Evolutionary conservation across 345 rosid species (phyloP).

Genomic region (Excoecaria agallocha): DNA sequence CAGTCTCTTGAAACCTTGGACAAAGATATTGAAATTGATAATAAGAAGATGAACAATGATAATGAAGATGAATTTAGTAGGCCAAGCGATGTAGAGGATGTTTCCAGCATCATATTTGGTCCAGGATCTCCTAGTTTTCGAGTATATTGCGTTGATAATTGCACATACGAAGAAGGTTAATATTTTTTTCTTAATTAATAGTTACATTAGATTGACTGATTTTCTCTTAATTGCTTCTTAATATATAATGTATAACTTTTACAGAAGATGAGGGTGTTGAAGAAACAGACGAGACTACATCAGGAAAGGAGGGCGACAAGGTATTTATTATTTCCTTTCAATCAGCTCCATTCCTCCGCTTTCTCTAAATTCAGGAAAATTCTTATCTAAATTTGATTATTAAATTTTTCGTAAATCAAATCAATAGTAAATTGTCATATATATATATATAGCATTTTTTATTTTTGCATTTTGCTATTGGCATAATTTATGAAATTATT

Average conservation of each 20-base stretch:
- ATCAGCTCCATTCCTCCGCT: too few species aligned
- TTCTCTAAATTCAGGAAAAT: too few species aligned
- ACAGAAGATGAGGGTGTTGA: conserved; percentile 2
- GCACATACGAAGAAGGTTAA: background rate
- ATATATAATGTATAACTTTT: background rate
- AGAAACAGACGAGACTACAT: conserved; percentile 1
- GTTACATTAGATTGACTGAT: background rate
- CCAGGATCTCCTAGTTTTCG: conserved; percentile 45
- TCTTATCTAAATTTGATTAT: too few species aligned
- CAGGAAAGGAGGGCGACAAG: background rate
- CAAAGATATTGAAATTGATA: background rate
- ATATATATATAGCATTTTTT: too few species aligned
- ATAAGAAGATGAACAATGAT: background rate
- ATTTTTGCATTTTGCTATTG: too few species aligned
- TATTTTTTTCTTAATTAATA: background rate
- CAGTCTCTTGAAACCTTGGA: background rate
- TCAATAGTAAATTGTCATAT: too few species aligned
- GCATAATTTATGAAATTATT: too few species aligned
- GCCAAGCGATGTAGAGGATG: background rate
- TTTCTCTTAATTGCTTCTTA: background rate
- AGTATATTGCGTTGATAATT: conserved; percentile 28
- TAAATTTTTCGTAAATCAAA: too few species aligned
- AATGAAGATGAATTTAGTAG: background rate
- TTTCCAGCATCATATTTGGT: conserved; percentile 4
- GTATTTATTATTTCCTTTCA: background rate